A percentile compares a stretch with the other conserved stretches of the same genome.
Conservation (phyloP, 306 rosid genomes). For the Potentilla sterilis region DNA sequence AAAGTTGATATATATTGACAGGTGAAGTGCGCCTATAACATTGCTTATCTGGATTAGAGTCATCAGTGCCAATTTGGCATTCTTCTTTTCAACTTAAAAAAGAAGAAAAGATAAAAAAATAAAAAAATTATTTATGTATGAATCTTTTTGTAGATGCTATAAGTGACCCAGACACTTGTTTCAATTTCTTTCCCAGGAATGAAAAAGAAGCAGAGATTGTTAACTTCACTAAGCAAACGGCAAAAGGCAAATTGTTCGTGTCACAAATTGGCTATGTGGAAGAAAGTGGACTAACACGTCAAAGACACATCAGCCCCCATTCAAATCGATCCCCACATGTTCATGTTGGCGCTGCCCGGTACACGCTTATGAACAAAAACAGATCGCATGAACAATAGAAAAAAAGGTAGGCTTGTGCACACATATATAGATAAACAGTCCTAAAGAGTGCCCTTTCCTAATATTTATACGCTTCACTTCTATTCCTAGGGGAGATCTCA, state of each 20-base stretch:
- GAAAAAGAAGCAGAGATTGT: background rate
- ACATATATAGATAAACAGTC: background rate
- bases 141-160: background rate
- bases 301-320: slow-evolving; percentile 7
- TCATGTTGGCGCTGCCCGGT: background rate
- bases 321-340: background rate
- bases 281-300: background rate
- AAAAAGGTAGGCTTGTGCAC: background rate
- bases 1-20: background rate
- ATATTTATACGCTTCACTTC: background rate
- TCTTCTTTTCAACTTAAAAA: background rate
- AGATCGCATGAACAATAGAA: background rate
- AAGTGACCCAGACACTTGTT: background rate
- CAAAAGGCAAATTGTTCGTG: background rate
- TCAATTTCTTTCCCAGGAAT: background rate
- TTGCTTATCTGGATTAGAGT: slow-evolving; percentile 12
- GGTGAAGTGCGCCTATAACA: background rate
- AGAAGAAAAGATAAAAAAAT: background rate
- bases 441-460: background rate
- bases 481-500: slow-evolving; percentile 3
- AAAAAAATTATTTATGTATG: background rate
- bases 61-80: slow-evolving; percentile 4
- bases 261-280: background rate
- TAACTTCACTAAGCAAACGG: slow-evolving; percentile 1
- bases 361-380: background rate